These are phyloP conservation scores for Lichtheimia ramosa DNA, from an alignment of 371 early-diverging fungal genomes.

Conservation along the genomic window DNA sequence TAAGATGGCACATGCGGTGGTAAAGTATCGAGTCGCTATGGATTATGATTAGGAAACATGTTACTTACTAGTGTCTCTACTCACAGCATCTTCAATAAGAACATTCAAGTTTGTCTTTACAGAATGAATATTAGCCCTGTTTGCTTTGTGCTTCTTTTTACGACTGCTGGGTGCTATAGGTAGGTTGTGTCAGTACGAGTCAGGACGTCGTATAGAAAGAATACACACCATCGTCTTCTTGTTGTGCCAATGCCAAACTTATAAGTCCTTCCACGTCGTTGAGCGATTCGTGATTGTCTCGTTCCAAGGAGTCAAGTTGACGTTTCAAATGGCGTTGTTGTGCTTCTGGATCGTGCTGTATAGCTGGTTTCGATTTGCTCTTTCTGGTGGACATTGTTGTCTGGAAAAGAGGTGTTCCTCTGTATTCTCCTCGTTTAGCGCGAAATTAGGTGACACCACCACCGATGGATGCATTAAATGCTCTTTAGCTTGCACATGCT, in stretches of 20 bases:
- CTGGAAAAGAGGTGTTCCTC: too few relatives aligned
- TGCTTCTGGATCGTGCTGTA: constrained; percentile 36
- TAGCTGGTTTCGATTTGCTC: background rate
- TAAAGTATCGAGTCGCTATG: constrained; percentile 19
- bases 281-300: constrained; percentile 62
- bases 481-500: too few relatives aligned
- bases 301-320: constrained; percentile 65
- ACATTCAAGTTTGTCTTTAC: constrained; percentile 54
- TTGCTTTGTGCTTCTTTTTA: constrained; percentile 25
- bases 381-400: background rate
- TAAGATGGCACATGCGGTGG: constrained; percentile 47
- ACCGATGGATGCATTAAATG: too few relatives aligned
- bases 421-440: background rate
- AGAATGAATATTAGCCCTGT: constrained; percentile 36
- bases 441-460: background rate
- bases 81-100: constrained; percentile 50
- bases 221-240: constrained; percentile 22
- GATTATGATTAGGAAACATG: background rate
- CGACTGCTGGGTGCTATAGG: constrained; percentile 7
- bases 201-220: too few relatives aligned
- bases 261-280: constrained; percentile 60
- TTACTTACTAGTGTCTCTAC: background rate
- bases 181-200: background rate
- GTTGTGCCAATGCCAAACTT: constrained; percentile 47
- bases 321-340: constrained; percentile 51